phyloP scores from a whole-genome alignment of 164 flowering plant species.

The Umbilicus rupestris region DNA sequence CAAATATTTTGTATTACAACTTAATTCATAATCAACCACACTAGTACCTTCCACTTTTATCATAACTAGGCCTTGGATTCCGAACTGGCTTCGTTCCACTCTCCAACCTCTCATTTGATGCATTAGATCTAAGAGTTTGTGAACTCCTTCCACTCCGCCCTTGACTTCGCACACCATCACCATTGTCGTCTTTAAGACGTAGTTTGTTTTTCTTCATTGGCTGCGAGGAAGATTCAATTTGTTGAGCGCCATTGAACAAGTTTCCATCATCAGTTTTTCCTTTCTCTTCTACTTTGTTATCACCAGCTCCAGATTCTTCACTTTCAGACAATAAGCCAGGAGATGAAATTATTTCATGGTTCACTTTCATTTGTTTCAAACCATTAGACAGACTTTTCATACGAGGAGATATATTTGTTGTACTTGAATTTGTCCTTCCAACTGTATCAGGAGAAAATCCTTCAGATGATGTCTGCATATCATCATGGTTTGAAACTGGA shows the following conservation, averaged over 20 bases:
- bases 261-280: slow-evolving; percentile 28
- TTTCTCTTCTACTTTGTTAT: slow-evolving; percentile 48
- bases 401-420: slow-evolving; percentile 26
- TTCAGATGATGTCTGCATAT: slow-evolving; percentile 45
- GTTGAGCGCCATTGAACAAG: slow-evolving; percentile 18
- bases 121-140: slow-evolving; percentile 33
- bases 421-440: slow-evolving; percentile 31
- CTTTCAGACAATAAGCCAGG: slow-evolving; percentile 70
- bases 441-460: slow-evolving; percentile 43
- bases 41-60: slow-evolving; percentile 66
- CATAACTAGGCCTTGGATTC: slow-evolving; percentile 38
- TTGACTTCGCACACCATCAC: slow-evolving; percentile 67
- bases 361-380: slow-evolving; percentile 41
- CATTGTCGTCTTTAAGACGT: slow-evolving; percentile 41
- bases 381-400: slow-evolving; percentile 30
- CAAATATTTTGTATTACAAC: background rate
- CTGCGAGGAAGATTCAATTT: slow-evolving; percentile 24
- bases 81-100: slow-evolving; percentile 45
- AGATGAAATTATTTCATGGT: slow-evolving; percentile 51
- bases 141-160: slow-evolving; percentile 73
- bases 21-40: background rate
- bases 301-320: slow-evolving; percentile 77
- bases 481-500: slow-evolving; percentile 67
- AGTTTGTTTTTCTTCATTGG: slow-evolving; percentile 46
- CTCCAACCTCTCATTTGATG: slow-evolving; percentile 52